Evolutionary conservation across 352 stramenopile species (phyloP).

Genomic region (Globisporangium nodosum): DNA sequence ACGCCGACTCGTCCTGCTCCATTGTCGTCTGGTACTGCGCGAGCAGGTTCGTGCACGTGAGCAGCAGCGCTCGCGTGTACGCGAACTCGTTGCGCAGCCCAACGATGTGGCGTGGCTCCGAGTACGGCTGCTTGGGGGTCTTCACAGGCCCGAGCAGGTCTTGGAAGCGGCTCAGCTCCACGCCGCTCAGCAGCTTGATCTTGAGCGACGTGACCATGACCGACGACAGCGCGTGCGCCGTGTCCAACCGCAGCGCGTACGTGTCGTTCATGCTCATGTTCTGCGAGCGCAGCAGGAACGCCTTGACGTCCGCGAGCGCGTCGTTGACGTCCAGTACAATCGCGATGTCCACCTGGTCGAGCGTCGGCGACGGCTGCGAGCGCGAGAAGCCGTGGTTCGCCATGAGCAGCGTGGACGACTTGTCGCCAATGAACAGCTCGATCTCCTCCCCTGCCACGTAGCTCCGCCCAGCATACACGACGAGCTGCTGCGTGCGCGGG

Average conservation of each 20-base stretch:
- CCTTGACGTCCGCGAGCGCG: slow-evolving; percentile 27
- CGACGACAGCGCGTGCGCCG: slow-evolving; percentile 8
- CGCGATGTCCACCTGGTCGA: slow-evolving; percentile 42
- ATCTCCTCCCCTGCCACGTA: slow-evolving; percentile 29
- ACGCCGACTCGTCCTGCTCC: slow-evolving; percentile 20
- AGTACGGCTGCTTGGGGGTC: slow-evolving; percentile 3
- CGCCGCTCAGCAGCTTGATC: slow-evolving; percentile 36
- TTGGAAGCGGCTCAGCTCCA: slow-evolving; percentile 24
- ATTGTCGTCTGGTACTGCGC: slow-evolving; percentile 29
- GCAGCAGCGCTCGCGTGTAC: slow-evolving; percentile 35
- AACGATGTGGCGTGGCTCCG: slow-evolving; percentile 16
- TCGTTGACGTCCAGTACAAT: slow-evolving; percentile 36
- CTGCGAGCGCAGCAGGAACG: slow-evolving; percentile 26
- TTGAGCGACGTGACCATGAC: slow-evolving; percentile 29
- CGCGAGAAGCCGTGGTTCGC: slow-evolving; percentile 39
- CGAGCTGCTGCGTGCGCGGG: slow-evolving; percentile 15
- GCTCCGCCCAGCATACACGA: slow-evolving; percentile 26
- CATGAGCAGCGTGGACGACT: slow-evolving; percentile 39
- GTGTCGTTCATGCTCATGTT: slow-evolving; percentile 39
- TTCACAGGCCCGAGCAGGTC: slow-evolving; percentile 18
- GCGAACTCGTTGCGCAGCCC: slow-evolving; percentile 49
- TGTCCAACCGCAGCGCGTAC: slow-evolving; percentile 27
- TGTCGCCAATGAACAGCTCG: slow-evolving; percentile 20
- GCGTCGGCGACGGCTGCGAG: slow-evolving; percentile 7
- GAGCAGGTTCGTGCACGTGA: slow-evolving; percentile 33